Percentiles rank a stretch among this genome's conserved stretches.
These are phyloP conservation scores for Dalbergia cultrata DNA, from an alignment of 306 rosid genomes.

Conservation along the genomic window DNA sequence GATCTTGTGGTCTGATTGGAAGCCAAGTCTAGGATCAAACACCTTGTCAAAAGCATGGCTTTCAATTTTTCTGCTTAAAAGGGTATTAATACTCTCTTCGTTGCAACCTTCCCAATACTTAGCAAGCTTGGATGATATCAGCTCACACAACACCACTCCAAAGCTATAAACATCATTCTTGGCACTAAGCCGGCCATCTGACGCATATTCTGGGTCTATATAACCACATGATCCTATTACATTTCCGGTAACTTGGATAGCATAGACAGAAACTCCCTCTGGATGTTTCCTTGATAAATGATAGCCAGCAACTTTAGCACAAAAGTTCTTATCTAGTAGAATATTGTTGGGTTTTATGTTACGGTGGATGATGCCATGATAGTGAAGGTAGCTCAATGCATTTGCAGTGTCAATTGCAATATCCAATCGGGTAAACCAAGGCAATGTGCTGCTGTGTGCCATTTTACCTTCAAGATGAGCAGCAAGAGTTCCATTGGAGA, in stretches of 20 bases:
- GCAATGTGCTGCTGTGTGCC: not conserved
- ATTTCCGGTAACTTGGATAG: not conserved
- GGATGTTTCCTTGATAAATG: conserved; percentile 31
- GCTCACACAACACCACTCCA: conserved; percentile 45
- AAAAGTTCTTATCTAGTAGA: conserved; percentile 32
- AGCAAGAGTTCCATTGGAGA: conserved; percentile 44
- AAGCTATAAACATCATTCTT: conserved; percentile 45
- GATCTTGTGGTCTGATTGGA: conserved; percentile 11
- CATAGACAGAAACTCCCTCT: not conserved
- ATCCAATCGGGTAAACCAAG: conserved; percentile 37
- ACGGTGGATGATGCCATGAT: conserved; percentile 34
- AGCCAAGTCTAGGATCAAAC: conserved; percentile 34
- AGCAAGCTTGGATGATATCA: conserved; percentile 30
- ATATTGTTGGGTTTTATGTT: conserved; percentile 36
- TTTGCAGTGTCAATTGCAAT: conserved; percentile 45
- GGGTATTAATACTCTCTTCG: not conserved
- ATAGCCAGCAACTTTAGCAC: conserved; percentile 36
- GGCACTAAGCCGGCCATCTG: conserved; percentile 4
- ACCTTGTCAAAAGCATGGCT: conserved; percentile 16
- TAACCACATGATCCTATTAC: conserved; percentile 22
- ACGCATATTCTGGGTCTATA: conserved; percentile 39
- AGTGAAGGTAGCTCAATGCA: conserved; percentile 38
- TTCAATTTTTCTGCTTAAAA: conserved; percentile 11
- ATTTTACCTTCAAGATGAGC: conserved; percentile 14
- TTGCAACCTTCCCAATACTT: not conserved